These are phyloP conservation scores for Thymus quinquecostatus DNA, from an alignment of 257 asterid species.

Conservation along the genomic window DNA sequence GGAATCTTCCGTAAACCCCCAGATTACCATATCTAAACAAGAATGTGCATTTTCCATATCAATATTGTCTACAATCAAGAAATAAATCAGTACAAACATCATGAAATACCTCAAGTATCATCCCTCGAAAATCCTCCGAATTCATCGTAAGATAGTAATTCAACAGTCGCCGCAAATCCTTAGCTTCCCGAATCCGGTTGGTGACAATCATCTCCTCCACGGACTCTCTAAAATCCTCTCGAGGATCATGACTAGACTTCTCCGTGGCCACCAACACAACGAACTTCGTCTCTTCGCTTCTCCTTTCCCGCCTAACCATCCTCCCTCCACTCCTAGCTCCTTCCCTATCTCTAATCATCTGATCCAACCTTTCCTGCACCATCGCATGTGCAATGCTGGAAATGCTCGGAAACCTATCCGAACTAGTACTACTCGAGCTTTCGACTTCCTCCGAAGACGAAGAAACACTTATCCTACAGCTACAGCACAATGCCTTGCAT, in stretches of 20 bases:
- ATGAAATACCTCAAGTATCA: conserved; percentile 77
- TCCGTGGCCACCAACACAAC: conserved; percentile 78
- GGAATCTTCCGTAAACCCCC: too few species aligned
- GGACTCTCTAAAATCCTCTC: conserved; percentile 76
- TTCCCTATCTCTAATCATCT: conserved; percentile 64
- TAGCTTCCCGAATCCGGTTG: conserved; percentile 52
- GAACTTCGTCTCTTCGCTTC: conserved; percentile 51
- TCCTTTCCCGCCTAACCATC: conserved; percentile 27
- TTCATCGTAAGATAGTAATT: conserved; percentile 69
- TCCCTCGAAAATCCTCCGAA: conserved; percentile 59
- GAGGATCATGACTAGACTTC: conserved; percentile 72
- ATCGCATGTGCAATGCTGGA: conserved; percentile 84
- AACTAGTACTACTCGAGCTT: conserved; percentile 39
- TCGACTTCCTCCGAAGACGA: conserved; percentile 59
- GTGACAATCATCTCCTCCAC: conserved; percentile 68
- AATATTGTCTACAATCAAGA: conserved; percentile 37
- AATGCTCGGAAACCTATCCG: conserved; percentile 46
- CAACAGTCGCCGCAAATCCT: conserved; percentile 67
- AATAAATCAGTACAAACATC: conserved; percentile 72
- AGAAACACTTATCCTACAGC: conserved; percentile 68
- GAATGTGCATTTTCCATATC: conserved; percentile 6
- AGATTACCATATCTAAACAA: background rate
- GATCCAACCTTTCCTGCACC: conserved; percentile 85
- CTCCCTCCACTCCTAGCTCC: conserved; percentile 35
- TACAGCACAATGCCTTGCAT: conserved; percentile 71